phyloP scores from a whole-genome alignment of 345 rosid genomes.

The Citrus australasica region DNA sequence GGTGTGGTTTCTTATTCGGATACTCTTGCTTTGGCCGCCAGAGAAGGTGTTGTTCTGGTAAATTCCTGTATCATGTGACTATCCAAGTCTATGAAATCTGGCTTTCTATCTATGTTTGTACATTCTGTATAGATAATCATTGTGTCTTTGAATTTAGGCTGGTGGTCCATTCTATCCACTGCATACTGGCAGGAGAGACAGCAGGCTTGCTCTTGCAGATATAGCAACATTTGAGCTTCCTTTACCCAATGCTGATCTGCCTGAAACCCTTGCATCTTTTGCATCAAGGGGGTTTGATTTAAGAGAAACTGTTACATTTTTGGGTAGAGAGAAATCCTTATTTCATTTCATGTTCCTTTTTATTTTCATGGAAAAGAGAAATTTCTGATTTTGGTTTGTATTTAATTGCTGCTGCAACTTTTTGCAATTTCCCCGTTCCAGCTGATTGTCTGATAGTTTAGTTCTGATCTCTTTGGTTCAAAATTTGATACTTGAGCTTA shows the following conservation, averaged over 20 bases:
- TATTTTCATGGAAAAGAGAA: not conserved
- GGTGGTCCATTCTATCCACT: constrained; percentile 78
- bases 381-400: constrained; percentile 2
- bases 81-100: not conserved
- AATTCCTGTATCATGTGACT: not conserved
- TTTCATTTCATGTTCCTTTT: not conserved
- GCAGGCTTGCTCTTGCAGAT: constrained; percentile 33
- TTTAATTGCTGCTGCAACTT: not conserved
- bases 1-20: constrained; percentile 71
- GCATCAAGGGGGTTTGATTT: constrained; percentile 55
- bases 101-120: not conserved
- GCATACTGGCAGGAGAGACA: constrained; percentile 64
- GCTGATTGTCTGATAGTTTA: not conserved
- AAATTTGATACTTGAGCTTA: not conserved
- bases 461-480: not conserved
- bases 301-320: constrained; percentile 64
- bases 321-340: constrained; percentile 37
- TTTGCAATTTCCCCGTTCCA: not conserved
- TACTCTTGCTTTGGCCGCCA: constrained; percentile 57
- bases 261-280: constrained; percentile 45
- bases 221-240: constrained; percentile 54
- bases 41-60: constrained; percentile 59
- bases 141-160: constrained; percentile 30
- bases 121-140: not conserved
- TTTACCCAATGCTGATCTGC: constrained; percentile 44